These are phyloP conservation scores for Fraxinus nigra DNA, from an alignment of 305 asterid genomes.

Conservation along the genomic window DNA sequence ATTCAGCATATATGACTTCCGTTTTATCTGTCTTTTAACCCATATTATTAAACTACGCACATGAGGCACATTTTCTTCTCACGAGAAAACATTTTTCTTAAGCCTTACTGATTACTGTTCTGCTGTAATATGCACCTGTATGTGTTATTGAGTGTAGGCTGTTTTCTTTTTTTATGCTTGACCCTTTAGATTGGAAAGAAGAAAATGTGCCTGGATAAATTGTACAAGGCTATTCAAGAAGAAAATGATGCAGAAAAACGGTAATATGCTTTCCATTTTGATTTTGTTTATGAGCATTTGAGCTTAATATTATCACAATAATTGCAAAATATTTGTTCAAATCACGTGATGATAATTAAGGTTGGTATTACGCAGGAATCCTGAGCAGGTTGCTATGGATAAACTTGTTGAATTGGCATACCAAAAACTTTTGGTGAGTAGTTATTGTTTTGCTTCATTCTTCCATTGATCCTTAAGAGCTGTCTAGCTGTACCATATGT, in stretches of 20 bases:
- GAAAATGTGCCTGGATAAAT: constrained; percentile 55
- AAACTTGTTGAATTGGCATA: constrained; percentile 73
- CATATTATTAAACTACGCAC: neutral
- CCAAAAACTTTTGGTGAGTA: constrained; percentile 84
- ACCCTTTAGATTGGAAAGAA: constrained; percentile 55
- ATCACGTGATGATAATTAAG: constrained; percentile 12
- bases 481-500: neutral
- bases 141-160: constrained; percentile 14
- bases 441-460: constrained; percentile 14
- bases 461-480: constrained; percentile 1
- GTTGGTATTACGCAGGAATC: constrained; percentile 51
- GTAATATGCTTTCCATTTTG: constrained; percentile 37
- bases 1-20: constrained; percentile 16
- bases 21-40: neutral
- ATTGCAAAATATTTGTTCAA: constrained; percentile 9
- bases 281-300: constrained; percentile 12
- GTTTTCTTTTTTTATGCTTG: constrained; percentile 28
- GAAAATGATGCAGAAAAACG: constrained; percentile 44
- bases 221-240: constrained; percentile 54
- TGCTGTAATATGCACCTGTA: neutral
- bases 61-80: neutral
- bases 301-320: constrained; percentile 7
- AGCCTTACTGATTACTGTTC: neutral
- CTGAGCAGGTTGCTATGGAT: constrained; percentile 85
- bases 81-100: neutral